Conservation (phyloP, 2,329 filamentous ascomycete species). For the Colletotrichum eremochloae region DNA sequence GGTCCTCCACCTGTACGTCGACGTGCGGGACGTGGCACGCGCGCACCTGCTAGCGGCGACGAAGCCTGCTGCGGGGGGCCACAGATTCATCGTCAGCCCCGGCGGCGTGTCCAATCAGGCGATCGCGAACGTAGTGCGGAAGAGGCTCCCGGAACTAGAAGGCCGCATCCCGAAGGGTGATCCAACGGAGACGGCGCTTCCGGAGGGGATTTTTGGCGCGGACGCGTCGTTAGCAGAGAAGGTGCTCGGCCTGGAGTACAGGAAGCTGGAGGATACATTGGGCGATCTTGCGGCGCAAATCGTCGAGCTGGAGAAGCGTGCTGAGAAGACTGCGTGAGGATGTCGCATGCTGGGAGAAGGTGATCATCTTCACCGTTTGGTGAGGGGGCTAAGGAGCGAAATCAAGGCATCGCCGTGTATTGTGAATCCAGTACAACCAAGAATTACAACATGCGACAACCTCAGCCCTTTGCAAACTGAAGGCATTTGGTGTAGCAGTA, state of each 20-base stretch:
- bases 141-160: conserved; percentile 41
- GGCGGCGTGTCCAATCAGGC: conserved; percentile 44
- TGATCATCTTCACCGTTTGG: neutral
- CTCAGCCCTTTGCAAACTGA: conserved; percentile 48
- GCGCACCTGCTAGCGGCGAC: conserved; percentile 46
- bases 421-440: neutral
- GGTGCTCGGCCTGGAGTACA: conserved; percentile 45
- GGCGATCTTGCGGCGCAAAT: conserved; percentile 44
- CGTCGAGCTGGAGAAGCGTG: conserved; percentile 42
- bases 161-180: conserved; percentile 44
- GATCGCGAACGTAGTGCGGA: conserved; percentile 44
- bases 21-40: conserved; percentile 47
- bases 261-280: conserved; percentile 43
- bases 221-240: conserved; percentile 42
- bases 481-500: conserved; percentile 51
- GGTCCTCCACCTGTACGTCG: conserved; percentile 46
- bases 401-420: neutral
- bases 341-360: no score
- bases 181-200: conserved; percentile 37
- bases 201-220: conserved; percentile 42
- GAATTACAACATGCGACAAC: neutral
- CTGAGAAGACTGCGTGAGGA: neutral
- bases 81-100: conserved; percentile 44
- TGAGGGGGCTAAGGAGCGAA: no score
- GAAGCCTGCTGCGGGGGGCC: conserved; percentile 45